Percentiles rank a stretch among this genome's conserved stretches.
Evolutionary conservation across 176 grass and related monocot species (phyloP).

Genomic region (Eragrostis curvula): DNA sequence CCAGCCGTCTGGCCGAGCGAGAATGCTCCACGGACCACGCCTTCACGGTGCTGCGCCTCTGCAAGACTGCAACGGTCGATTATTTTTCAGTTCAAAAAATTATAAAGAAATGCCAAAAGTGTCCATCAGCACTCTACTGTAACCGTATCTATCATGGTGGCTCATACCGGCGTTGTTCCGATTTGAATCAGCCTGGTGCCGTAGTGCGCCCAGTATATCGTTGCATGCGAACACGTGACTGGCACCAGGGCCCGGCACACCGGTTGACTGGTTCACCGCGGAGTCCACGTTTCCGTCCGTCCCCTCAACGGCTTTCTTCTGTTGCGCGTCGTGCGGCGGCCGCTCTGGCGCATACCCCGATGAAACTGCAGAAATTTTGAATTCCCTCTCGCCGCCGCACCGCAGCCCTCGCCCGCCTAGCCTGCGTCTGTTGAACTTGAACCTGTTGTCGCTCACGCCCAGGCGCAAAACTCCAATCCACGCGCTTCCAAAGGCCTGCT

Average conservation of each 20-base stretch:
- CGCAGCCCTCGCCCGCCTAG: neutral
- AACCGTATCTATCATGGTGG: neutral
- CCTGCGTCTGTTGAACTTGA: neutral
- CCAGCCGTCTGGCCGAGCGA: too few relatives aligned
- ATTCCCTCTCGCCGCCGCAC: slow-evolving; percentile 38
- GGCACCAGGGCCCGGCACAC: neutral
- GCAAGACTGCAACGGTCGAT: slow-evolving; percentile 39
- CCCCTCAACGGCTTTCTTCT: slow-evolving; percentile 59
- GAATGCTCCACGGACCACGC: neutral
- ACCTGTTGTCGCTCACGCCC: slow-evolving; percentile 7
- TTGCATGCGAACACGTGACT: neutral
- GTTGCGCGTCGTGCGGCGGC: slow-evolving; percentile 38
- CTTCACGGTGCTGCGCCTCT: neutral
- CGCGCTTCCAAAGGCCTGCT: neutral
- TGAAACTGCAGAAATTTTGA: slow-evolving; percentile 57
- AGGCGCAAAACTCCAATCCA: slow-evolving; percentile 31
- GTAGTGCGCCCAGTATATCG: neutral
- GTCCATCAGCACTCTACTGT: neutral
- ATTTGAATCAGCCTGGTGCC: neutral
- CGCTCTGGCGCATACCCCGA: slow-evolving; percentile 42
- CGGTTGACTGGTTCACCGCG: neutral
- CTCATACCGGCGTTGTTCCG: too few relatives aligned
- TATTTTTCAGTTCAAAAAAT: neutral
- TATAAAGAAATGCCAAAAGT: neutral
- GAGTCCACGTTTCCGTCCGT: neutral